Evolutionary conservation across 2,329 filamentous ascomycete genomes (phyloP).

Genomic region (Fusarium nygamai): DNA sequence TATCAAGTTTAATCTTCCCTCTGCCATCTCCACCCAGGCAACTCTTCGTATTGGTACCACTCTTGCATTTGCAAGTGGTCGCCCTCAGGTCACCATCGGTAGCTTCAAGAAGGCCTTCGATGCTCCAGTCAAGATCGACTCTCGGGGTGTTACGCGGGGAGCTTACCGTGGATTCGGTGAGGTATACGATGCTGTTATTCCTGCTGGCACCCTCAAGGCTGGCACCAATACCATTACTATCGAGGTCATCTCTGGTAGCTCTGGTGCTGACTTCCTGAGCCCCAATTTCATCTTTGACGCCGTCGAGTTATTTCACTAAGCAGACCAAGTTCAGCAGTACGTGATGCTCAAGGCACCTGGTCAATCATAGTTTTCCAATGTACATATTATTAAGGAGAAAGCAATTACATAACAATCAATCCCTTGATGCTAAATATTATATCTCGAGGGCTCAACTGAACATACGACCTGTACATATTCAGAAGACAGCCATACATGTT

Average conservation of each 20-base stretch:
- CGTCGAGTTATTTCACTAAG: slow-evolving; percentile 42
- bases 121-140: slow-evolving; percentile 71
- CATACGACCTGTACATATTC: too few species aligned
- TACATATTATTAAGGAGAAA: slow-evolving; percentile 35
- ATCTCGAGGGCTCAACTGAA: neutral
- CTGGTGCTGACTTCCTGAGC: slow-evolving; percentile 63
- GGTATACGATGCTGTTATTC: slow-evolving; percentile 70
- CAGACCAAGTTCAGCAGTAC: neutral
- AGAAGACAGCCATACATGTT: neutral
- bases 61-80: slow-evolving; percentile 67
- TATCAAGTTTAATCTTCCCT: slow-evolving; percentile 66
- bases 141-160: slow-evolving; percentile 71
- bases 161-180: slow-evolving; percentile 72
- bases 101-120: slow-evolving; percentile 57
- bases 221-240: slow-evolving; percentile 73
- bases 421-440: neutral
- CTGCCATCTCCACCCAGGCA: slow-evolving; percentile 59
- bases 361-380: slow-evolving; percentile 7
- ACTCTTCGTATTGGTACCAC: slow-evolving; percentile 74
- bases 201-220: slow-evolving; percentile 65
- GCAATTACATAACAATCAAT: slow-evolving; percentile 3
- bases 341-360: neutral
- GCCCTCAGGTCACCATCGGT: slow-evolving; percentile 67
- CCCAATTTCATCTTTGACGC: slow-evolving; percentile 60
- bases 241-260: slow-evolving; percentile 66